Evolutionary conservation across 345 rosid species (phyloP).

Genomic region (Combretum micranthum): DNA sequence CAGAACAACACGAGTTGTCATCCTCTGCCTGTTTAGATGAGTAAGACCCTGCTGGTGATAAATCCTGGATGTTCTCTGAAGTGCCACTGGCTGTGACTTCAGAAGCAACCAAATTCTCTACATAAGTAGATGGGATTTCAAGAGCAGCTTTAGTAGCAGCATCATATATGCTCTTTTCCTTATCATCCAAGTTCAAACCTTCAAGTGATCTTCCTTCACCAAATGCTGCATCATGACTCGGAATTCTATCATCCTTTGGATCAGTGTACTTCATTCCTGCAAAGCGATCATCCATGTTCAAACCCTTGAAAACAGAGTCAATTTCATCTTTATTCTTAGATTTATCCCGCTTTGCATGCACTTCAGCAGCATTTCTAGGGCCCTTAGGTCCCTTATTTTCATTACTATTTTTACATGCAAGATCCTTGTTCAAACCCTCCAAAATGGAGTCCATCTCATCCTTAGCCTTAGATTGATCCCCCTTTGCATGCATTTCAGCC

Average conservation of each 20-base stretch:
- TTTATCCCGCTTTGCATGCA: slow-evolving; percentile 27
- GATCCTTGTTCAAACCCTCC: slow-evolving; percentile 11
- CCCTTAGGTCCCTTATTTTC: slow-evolving; percentile 30
- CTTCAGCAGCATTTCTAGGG: slow-evolving; percentile 29
- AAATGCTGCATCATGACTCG: slow-evolving; percentile 24
- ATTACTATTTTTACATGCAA: slow-evolving; percentile 13
- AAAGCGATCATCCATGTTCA: slow-evolving; percentile 48
- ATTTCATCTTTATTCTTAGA: slow-evolving; percentile 52
- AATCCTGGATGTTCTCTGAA: slow-evolving; percentile 21
- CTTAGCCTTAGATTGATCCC: neutral
- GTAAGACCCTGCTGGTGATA: slow-evolving; percentile 27
- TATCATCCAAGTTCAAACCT: slow-evolving; percentile 24
- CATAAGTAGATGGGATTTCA: slow-evolving; percentile 36
- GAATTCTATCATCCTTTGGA: slow-evolving; percentile 26
- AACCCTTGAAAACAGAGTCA: slow-evolving; percentile 41
- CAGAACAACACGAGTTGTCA: slow-evolving; percentile 27
- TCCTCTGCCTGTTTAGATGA: slow-evolving; percentile 31
- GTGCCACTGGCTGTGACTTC: slow-evolving; percentile 25
- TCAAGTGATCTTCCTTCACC: slow-evolving; percentile 33
- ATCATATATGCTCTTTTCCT: slow-evolving; percentile 46
- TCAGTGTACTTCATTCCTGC: slow-evolving; percentile 37
- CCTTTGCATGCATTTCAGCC: slow-evolving; percentile 28
- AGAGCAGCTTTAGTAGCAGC: slow-evolving; percentile 37
- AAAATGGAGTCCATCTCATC: too few species aligned
- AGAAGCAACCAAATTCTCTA: slow-evolving; percentile 22